Base-by-base conservation (phyloP, 345 rosid genomes). In the Citrus australasica region DNA sequence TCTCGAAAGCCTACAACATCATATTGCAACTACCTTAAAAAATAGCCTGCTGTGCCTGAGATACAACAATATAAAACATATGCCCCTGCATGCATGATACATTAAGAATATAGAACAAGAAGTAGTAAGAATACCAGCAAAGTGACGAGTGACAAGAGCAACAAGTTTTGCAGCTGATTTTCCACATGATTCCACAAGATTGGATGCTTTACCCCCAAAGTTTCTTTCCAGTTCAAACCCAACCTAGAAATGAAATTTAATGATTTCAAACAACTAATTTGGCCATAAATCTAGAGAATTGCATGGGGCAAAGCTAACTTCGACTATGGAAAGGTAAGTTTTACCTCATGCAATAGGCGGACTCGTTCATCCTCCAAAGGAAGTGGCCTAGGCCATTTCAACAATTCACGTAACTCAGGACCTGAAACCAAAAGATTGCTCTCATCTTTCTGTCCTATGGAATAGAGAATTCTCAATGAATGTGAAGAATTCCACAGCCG, bases 311-410 rank as follows among this genome's bases (percentile, higher is more conserved):
- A 28, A 69, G 46, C 30, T 40, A 16, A 65, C 68, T 77, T 69
- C 13, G 28, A 28, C 24, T 19, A 19, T 4, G 68, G 27, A 27
- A 61, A 61, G 56, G 46, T 51, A 33, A 42, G 78, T 46, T 81
- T 46, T 68, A 92, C 95, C 97, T 93, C 97, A 77, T 89, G 93
- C 74, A 93, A 79, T 46, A 93, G 75, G 62, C 93, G 95, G 59
- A 86, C 80, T 13, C 95, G 83, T 82, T 93, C 97, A 67, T 91
- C 93, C 85, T 92, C 97, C 84, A 90, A 86, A 72, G 97, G 97
- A 81, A 93, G 92, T 53, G 95, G 89, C 81, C 95, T 86, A 25
- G 97, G 93, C 97, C 95, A 93, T 84, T 88, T 87, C 82, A 93
- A 76, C 82, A 93, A 37, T 38, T 86, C 84, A 0, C 92, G 86